Evolutionary conservation across 116 monocot genomes (phyloP).

Genomic region (Posidonia oceanica): DNA sequence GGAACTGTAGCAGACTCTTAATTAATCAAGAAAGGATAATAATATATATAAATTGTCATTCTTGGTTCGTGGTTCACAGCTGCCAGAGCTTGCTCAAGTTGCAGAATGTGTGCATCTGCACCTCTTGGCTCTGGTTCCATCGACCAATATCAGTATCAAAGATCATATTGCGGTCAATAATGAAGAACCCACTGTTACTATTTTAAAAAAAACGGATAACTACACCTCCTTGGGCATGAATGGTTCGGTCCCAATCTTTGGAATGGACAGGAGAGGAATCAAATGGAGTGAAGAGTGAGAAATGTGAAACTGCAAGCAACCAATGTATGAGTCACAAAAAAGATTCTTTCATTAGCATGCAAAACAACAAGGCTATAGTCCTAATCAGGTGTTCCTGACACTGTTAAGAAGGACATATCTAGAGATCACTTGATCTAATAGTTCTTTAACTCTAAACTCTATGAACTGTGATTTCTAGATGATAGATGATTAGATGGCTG

Average conservation of each 20-base stretch:
- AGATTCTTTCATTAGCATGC: neutral
- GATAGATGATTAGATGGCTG: too few relatives aligned
- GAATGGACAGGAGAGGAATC: neutral
- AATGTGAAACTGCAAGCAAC: neutral
- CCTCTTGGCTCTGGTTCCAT: too few relatives aligned
- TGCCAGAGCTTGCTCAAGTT: too few relatives aligned
- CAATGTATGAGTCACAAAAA: neutral
- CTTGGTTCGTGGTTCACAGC: too few relatives aligned
- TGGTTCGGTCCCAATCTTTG: neutral
- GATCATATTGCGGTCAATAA: too few relatives aligned
- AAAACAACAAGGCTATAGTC: neutral
- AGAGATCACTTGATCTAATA: neutral
- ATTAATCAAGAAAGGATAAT: too few relatives aligned
- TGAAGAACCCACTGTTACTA: neutral
- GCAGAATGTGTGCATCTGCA: too few relatives aligned
- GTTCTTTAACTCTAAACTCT: too few relatives aligned
- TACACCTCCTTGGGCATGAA: neutral
- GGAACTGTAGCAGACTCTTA: too few relatives aligned
- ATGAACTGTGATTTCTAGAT: too few relatives aligned
- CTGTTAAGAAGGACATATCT: neutral
- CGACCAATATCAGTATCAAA: too few relatives aligned
- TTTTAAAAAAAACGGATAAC: neutral
- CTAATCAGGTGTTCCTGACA: neutral
- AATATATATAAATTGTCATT: too few relatives aligned
- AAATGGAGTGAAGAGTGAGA: neutral